phyloP scores from a whole-genome alignment of 805 yeast species.

The Wickerhamomyces bovis region DNA sequence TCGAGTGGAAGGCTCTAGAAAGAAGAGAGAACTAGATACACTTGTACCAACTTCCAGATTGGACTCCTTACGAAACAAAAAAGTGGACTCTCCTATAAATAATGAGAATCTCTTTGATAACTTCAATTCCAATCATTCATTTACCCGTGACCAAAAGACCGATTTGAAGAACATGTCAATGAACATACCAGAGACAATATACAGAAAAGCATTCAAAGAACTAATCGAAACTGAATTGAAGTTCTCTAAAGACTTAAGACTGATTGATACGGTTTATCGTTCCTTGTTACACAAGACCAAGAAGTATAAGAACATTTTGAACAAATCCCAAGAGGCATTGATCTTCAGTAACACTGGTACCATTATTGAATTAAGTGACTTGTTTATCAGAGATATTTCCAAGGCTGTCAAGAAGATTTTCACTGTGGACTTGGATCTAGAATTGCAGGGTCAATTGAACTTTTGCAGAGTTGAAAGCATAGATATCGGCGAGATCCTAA shows the following conservation, averaged over 20 bases:
- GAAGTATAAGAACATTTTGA: conserved; percentile 26
- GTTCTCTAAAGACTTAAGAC: conserved; percentile 26
- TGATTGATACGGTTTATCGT: conserved; percentile 28
- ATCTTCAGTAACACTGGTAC: conserved; percentile 40
- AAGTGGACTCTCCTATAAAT: conserved; percentile 32
- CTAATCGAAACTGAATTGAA: conserved; percentile 30
- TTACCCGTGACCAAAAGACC: background rate
- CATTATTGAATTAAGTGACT: conserved; percentile 30
- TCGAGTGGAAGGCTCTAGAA: conserved; percentile 14
- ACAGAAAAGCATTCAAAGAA: conserved; percentile 21
- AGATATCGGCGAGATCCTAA: conserved; percentile 26
- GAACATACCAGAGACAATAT: conserved; percentile 9
- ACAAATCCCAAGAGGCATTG: conserved; percentile 29
- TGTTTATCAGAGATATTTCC: conserved; percentile 22
- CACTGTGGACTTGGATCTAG: conserved; percentile 3
- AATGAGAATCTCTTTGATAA: conserved; percentile 14
- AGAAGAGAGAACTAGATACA: conserved; percentile 5
- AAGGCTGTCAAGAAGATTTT: conserved; percentile 1
- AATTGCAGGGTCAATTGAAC: conserved; percentile 7
- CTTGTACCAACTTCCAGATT: conserved; percentile 20
- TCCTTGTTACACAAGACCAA: conserved; percentile 26
- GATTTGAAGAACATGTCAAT: conserved; percentile 1
- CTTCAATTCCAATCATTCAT: background rate
- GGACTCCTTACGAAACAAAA: conserved; percentile 16
- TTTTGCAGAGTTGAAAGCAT: conserved; percentile 10